phyloP scores from a whole-genome alignment of 2,329 filamentous ascomycete genomes.

The Fusarium incarnatum region DNA sequence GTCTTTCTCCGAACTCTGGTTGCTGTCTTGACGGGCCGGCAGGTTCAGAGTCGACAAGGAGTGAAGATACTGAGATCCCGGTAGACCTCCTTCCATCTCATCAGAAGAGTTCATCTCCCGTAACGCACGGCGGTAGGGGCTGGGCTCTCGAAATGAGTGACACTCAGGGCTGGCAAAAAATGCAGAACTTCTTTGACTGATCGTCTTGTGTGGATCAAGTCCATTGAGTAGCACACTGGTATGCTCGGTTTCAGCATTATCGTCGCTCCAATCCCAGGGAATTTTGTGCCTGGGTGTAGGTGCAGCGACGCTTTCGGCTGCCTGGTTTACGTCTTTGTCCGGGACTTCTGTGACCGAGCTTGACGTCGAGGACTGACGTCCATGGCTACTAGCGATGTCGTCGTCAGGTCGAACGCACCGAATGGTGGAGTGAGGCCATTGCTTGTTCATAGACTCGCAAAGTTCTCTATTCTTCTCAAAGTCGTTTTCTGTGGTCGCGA shows the following conservation, averaged over 20 bases:
- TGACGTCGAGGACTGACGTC: background rate
- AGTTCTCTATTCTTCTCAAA: background rate
- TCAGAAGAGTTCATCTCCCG: constrained; percentile 54
- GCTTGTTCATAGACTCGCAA: constrained; percentile 1
- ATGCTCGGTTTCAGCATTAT: constrained; percentile 1
- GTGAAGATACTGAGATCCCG: constrained; percentile 54
- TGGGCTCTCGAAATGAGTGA: constrained; percentile 65
- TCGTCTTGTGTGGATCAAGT: constrained; percentile 42
- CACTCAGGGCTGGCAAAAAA: constrained; percentile 65
- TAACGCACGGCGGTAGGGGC: constrained; percentile 66
- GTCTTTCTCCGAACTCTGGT: constrained; percentile 54
- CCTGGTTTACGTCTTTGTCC: background rate
- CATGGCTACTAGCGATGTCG: constrained; percentile 48
- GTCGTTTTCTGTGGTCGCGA: background rate
- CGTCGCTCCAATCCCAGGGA: background rate
- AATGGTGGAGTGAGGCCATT: constrained; percentile 48
- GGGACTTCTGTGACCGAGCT: constrained; percentile 8
- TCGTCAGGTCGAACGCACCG: constrained; percentile 51
- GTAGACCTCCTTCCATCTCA: constrained; percentile 38
- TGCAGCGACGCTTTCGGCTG: background rate
- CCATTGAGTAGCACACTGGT: constrained; percentile 3
- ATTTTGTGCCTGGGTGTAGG: background rate
- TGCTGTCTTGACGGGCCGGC: constrained; percentile 55
- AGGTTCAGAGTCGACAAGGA: constrained; percentile 56
- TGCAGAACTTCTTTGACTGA: constrained; percentile 59